Evolutionary conservation across 2,329 filamentous ascomycete species (phyloP).

Genomic region (Hypoxylon sp.): DNA sequence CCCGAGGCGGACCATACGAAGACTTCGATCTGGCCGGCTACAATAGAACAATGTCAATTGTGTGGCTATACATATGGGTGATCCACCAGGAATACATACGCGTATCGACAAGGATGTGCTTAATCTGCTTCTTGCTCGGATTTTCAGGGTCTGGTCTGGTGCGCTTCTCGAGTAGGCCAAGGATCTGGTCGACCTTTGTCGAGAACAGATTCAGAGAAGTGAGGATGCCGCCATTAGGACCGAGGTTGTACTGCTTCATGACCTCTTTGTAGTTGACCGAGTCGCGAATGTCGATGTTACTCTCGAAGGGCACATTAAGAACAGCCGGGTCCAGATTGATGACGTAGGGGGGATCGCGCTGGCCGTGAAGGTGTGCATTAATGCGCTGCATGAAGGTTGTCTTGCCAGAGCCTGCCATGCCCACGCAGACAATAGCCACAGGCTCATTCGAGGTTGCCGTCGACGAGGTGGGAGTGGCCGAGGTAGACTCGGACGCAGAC

Average conservation of each 20-base stretch:
- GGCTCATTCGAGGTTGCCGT: conserved; percentile 41
- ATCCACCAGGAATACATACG: conserved; percentile 58
- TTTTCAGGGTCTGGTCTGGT: conserved; percentile 74
- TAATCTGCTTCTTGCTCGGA: conserved; percentile 74
- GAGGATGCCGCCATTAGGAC: conserved; percentile 95
- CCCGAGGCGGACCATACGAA: conserved; percentile 99
- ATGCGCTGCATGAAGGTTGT: conserved; percentile 99
- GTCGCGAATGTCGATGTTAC: conserved; percentile 99
- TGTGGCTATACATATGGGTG: background rate
- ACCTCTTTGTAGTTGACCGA: conserved; percentile 99
- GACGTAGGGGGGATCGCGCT: conserved; percentile 89
- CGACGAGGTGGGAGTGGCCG: conserved; percentile 17
- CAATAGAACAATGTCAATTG: conserved; percentile 12
- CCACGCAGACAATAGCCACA: conserved; percentile 87
- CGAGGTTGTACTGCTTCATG: conserved; percentile 99
- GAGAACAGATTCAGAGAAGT: conserved; percentile 97
- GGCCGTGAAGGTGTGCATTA: conserved; percentile 89
- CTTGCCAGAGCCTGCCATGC: conserved; percentile 98
- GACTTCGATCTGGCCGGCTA: conserved; percentile 93
- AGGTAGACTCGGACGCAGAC: conserved; percentile 27
- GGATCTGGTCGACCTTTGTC: conserved; percentile 97
- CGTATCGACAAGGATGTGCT: conserved; percentile 93
- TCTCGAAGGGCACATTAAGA: conserved; percentile 91
- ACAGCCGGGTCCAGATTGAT: conserved; percentile 98
- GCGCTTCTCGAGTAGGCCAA: conserved; percentile 90